Conservation (phyloP, 148 eudicot species). For the Agrostemma githago region DNA sequence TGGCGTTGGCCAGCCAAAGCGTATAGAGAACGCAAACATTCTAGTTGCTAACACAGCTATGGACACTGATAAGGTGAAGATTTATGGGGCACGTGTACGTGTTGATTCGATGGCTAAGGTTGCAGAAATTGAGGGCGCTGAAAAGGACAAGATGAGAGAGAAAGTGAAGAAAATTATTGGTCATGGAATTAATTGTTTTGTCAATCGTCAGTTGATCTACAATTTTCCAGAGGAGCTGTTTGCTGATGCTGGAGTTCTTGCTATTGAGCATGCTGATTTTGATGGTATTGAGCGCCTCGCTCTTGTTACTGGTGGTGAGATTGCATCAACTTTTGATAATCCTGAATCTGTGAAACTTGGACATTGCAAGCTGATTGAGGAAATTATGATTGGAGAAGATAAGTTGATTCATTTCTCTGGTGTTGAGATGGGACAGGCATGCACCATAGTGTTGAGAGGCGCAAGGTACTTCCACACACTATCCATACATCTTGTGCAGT, state of each 20-base stretch:
- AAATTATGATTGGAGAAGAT: slow-evolving; percentile 98
- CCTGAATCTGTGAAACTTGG: slow-evolving; percentile 97
- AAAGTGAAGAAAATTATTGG: slow-evolving; percentile 87
- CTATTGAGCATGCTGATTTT: slow-evolving; percentile 99
- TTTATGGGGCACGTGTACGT: slow-evolving; percentile 97
- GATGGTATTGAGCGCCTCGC: slow-evolving; percentile 98
- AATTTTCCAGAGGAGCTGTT: slow-evolving; percentile 97
- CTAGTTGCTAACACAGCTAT: slow-evolving; percentile 97
- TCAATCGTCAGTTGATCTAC: slow-evolving; percentile 89
- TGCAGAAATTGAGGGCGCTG: slow-evolving; percentile 94
- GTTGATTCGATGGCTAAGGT: slow-evolving; percentile 99
- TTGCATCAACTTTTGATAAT: slow-evolving; percentile 97
- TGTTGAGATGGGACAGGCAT: slow-evolving; percentile 96
- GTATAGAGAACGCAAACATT: slow-evolving; percentile 96
- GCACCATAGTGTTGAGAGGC: slow-evolving; percentile 96
- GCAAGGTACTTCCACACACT: slow-evolving; percentile 55
- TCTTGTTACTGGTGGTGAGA: slow-evolving; percentile 96
- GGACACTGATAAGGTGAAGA: slow-evolving; percentile 99
- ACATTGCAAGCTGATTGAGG: slow-evolving; percentile 91
- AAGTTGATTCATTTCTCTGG: slow-evolving; percentile 93
- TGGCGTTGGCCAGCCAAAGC: slow-evolving; percentile 96
- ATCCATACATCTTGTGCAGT: neutral
- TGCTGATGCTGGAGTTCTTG: slow-evolving; percentile 98
- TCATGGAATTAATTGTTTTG: slow-evolving; percentile 95
- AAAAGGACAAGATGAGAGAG: slow-evolving; percentile 97